Evolutionary conservation across 306 rosid genomes (phyloP).

Genomic region (Biancaea sappan): DNA sequence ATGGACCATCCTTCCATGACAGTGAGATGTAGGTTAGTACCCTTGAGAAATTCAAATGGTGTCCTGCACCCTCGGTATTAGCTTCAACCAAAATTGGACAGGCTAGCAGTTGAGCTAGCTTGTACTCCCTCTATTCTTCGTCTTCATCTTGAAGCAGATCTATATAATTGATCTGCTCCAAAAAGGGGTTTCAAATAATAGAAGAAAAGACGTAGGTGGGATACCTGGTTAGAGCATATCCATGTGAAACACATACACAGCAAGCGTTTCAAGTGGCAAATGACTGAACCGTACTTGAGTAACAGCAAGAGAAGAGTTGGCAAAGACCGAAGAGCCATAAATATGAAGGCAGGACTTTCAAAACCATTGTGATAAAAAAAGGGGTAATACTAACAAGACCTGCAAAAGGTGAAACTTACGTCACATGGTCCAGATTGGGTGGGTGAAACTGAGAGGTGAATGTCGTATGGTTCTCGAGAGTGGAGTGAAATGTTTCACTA

Average conservation of each 20-base stretch:
- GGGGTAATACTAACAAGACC: background rate
- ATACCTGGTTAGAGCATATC: no score
- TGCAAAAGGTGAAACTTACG: constrained; percentile 22
- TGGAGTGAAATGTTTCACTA: constrained; percentile 25
- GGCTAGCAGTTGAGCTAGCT: background rate
- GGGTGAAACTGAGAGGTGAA: background rate
- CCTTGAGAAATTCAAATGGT: background rate
- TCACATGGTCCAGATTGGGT: constrained; percentile 16
- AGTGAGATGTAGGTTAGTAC: background rate
- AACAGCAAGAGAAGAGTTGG: no score
- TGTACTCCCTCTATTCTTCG: background rate
- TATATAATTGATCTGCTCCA: background rate
- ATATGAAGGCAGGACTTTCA: background rate
- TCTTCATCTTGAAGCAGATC: background rate
- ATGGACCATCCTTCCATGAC: background rate
- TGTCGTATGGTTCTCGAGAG: background rate
- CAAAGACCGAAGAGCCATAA: no score
- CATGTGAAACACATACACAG: constrained; percentile 4
- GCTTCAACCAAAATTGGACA: background rate
- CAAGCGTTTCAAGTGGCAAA: no score
- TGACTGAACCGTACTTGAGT: no score
- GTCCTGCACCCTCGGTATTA: background rate
- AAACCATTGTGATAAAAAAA: background rate
- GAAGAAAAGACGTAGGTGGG: no score
- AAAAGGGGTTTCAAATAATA: background rate